A percentile compares a stretch with the other conserved stretches of the same genome.
Conservation (phyloP, 202 grass and related monocot genomes). For the Panicum virgatum region DNA sequence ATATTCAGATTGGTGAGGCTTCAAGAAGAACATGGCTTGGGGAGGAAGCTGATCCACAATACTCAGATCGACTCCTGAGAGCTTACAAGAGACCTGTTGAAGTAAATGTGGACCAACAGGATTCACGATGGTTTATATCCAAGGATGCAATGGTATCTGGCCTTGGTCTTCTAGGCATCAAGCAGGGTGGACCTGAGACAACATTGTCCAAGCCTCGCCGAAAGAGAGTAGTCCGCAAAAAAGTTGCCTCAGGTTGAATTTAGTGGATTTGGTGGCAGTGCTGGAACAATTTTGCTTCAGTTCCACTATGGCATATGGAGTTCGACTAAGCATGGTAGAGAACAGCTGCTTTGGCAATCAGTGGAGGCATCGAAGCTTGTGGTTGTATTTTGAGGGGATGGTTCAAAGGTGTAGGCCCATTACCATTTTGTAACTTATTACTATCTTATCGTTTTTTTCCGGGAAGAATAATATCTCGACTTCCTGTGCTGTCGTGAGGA, state of each 20-base stretch:
- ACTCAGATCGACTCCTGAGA: conserved; percentile 75
- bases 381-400: not conserved
- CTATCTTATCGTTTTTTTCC: not conserved
- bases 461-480: conserved; percentile 21
- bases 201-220: conserved; percentile 61
- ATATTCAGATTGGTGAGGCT: conserved; percentile 80
- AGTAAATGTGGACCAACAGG: conserved; percentile 50
- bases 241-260: conserved; percentile 61
- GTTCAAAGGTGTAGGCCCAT: conserved; percentile 17
- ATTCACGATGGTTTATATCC: conserved; percentile 95
- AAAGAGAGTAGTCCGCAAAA: conserved; percentile 91
- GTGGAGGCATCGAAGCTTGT: not conserved
- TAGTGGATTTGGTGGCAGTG: conserved; percentile 39
- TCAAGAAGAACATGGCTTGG: conserved; percentile 86
- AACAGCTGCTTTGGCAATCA: conserved; percentile 1
- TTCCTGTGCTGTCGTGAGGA: conserved; percentile 26
- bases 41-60: conserved; percentile 70
- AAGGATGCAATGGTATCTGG: conserved; percentile 89
- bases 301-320: conserved; percentile 26
- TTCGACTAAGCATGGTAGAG: not conserved
- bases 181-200: conserved; percentile 61
- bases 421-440: conserved; percentile 34
- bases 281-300: conserved; percentile 73
- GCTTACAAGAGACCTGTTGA: conserved; percentile 67
- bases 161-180: conserved; percentile 91